Percentiles rank a stretch among this genome's conserved stretches.
These are phyloP conservation scores for Hanseniaspora lachancei DNA, from an alignment of 805 yeast species.

Conservation along the genomic window DNA sequence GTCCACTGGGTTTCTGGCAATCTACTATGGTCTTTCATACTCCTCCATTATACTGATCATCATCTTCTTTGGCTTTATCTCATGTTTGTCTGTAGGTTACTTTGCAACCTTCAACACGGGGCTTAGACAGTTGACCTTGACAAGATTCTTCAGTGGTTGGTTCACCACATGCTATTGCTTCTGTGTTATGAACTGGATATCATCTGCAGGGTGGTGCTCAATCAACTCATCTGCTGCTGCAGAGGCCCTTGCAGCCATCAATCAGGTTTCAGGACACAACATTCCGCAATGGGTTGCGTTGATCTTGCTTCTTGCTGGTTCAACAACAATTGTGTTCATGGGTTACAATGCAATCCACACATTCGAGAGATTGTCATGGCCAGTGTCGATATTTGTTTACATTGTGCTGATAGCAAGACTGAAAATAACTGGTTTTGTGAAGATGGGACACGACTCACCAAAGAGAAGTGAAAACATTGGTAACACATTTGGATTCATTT, in stretches of 20 bases:
- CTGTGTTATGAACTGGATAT: constrained; percentile 61
- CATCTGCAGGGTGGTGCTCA: constrained; percentile 92
- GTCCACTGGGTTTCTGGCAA: constrained; percentile 60
- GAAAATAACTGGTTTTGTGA: constrained; percentile 36
- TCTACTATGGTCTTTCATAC: constrained; percentile 55
- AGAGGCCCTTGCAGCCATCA: constrained; percentile 65
- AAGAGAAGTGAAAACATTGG: constrained; percentile 62
- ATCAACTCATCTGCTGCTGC: constrained; percentile 85
- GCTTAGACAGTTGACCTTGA: constrained; percentile 71
- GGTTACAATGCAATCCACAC: constrained; percentile 73
- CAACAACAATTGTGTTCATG: constrained; percentile 64
- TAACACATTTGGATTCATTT: constrained; percentile 68
- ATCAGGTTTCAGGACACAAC: constrained; percentile 31
- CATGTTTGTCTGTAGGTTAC: constrained; percentile 66
- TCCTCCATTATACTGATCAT: constrained; percentile 57
- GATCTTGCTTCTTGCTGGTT: constrained; percentile 51
- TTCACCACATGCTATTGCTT: constrained; percentile 54
- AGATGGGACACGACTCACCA: constrained; percentile 35
- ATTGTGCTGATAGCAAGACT: constrained; percentile 67
- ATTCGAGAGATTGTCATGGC: constrained; percentile 79
- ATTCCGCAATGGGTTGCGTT: constrained; percentile 89
- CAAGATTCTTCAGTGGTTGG: constrained; percentile 68
- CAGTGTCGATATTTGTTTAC: constrained; percentile 63
- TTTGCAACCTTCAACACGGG: constrained; percentile 81
- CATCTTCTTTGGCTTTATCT: constrained; percentile 60